Evolutionary conservation across 331 rosid genomes (phyloP), one percentile per base, ranked within the genome.

Genomic region (Rhamnella rubrinervis): DNA sequence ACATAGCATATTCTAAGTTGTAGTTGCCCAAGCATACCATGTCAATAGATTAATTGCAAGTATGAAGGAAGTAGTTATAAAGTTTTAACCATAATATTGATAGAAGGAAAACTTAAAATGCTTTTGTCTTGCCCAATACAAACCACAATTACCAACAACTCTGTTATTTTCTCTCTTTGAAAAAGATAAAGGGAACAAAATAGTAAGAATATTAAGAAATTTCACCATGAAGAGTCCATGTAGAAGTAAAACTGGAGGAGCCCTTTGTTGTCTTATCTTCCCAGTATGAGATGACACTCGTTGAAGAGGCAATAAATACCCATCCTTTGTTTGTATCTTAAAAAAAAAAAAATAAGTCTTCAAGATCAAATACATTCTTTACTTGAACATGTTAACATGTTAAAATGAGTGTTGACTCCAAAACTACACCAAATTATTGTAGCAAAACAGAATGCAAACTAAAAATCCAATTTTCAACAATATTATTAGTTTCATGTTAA

Each of bases 221-320:
- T n/a, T 85, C 55, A 89, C 96, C 96, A 88, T 84, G 86, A 93
- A 88, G 61, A 93, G 83, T 2, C 98, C 98, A 71, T 93, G 98
- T 75, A n/a, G n/a, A n/a, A n/a, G n/a, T n/a, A n/a, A n/a, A n/a
- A n/a, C n/a, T n/a, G n/a, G n/a, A n/a, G 87, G 89, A 26, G 89
- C 88, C 31, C 72, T 77, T 59, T 44, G 56, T 15, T 70, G 60
- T 67, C 56, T 80, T 55, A 74, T 59, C 55, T 71, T 17, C 20
- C 75, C 68, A 72, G 55, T 47, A 20, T 78, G 50, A 59, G 96
- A 83, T 61, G 90, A 80, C 31, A 93, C 97, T 21, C 96, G 97
- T 65, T 87, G 97, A 73, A 93, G 87, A 71, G 85, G 95, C 84
- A 93, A 55, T 66, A 90, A 66, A 77, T 75, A 93, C 15, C 98